A percentile compares a stretch with the other conserved stretches of the same genome.
Evolutionary conservation across 23 red algal genomes (phyloP).

Genomic region (Agarophyton chilense): DNA sequence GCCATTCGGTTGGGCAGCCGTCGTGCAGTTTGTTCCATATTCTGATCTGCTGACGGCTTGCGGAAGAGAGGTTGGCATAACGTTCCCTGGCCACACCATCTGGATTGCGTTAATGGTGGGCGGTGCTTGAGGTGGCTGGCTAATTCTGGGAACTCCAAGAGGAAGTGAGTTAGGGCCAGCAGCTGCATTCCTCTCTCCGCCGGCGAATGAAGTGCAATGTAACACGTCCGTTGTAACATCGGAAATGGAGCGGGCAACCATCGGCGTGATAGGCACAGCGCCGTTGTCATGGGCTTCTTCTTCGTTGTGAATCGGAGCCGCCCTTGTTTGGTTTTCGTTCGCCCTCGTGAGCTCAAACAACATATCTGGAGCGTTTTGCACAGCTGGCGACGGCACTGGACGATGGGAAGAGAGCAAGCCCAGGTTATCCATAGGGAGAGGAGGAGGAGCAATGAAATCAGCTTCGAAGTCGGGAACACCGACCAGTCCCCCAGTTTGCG

Average conservation of each 20-base stretch:
- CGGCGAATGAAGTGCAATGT: neutral
- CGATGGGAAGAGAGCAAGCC: neutral
- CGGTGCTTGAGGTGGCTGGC: too few species aligned
- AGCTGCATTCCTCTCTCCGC: neutral
- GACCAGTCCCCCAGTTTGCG: neutral
- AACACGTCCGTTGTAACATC: constrained; percentile 1
- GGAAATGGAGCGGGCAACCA: neutral
- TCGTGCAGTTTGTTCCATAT: neutral
- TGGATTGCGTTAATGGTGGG: neutral
- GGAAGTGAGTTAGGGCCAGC: neutral
- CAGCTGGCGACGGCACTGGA: neutral
- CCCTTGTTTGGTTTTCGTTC: neutral
- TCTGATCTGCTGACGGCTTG: neutral
- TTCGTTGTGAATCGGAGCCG: neutral
- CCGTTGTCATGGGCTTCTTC: neutral
- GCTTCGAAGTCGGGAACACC: neutral
- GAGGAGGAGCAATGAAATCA: neutral
- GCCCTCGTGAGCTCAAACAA: neutral
- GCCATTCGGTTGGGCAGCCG: neutral
- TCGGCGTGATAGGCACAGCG: neutral
- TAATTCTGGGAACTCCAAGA: neutral
- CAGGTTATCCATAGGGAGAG: neutral
- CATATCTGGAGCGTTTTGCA: neutral
- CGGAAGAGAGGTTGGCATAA: neutral
- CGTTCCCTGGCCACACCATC: neutral